phyloP scores from a whole-genome alignment of 2,329 filamentous ascomycete species.

The Clonostachys chloroleuca region DNA sequence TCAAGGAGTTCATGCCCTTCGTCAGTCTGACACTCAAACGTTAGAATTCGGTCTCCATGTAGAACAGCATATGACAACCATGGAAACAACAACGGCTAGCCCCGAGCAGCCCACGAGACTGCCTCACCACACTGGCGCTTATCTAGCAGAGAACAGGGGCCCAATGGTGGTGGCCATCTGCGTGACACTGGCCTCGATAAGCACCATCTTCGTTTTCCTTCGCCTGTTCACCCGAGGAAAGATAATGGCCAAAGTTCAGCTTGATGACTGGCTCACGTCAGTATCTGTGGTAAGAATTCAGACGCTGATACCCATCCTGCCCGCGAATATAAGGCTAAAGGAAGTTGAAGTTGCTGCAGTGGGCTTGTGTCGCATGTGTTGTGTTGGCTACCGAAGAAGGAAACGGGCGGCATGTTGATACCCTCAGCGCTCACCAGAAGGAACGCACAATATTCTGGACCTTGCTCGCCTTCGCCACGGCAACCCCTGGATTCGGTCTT shows the following conservation, averaged over 20 bases:
- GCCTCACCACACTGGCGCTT: constrained; percentile 3
- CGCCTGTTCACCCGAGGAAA: constrained; percentile 6
- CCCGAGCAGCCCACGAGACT: background rate
- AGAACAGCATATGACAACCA: no score
- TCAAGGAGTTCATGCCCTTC: no score
- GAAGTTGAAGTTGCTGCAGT: constrained; percentile 3
- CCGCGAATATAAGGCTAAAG: no score
- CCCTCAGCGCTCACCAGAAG: constrained; percentile 4
- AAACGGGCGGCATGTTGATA: constrained; percentile 10
- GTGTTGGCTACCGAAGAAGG: constrained; percentile 9
- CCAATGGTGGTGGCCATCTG: constrained; percentile 4
- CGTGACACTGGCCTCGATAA: constrained; percentile 3
- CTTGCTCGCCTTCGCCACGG: constrained; percentile 25
- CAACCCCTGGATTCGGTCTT: constrained; percentile 28
- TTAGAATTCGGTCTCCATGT: no score
- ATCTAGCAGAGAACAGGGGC: constrained; percentile 16
- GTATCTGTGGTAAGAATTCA: background rate
- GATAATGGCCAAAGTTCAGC: constrained; percentile 6
- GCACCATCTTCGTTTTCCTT: constrained; percentile 6
- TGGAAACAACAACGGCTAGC: no score
- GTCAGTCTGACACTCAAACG: no score
- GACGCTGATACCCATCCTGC: no score
- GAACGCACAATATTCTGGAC: constrained; percentile 18
- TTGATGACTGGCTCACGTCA: constrained; percentile 8
- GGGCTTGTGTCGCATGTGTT: constrained; percentile 7